phyloP scores from a whole-genome alignment of 2,329 filamentous ascomycete genomes.

The Penicillium digitatum region DNA sequence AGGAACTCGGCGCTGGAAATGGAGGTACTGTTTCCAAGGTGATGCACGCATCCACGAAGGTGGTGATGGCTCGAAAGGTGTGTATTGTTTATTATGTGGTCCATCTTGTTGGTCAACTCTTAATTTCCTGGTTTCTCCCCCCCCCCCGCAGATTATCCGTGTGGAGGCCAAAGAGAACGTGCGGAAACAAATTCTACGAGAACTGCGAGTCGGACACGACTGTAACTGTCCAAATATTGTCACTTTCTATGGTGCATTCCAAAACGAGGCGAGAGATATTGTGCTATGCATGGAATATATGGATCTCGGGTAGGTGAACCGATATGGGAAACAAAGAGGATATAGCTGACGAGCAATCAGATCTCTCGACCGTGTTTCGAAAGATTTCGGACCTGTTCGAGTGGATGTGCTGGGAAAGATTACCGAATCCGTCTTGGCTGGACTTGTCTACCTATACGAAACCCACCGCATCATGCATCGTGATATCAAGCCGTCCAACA shows the following conservation, averaged over 20 bases:
- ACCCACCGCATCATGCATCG: constrained; percentile 98
- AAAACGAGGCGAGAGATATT: constrained; percentile 94
- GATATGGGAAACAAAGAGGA: constrained; percentile 1
- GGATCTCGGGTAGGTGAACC: constrained; percentile 82
- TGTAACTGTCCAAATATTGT: constrained; percentile 97
- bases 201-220: constrained; percentile 96
- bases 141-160: constrained; percentile 75
- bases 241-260: constrained; percentile 94
- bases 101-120: neutral
- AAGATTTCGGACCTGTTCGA: constrained; percentile 88
- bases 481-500: constrained; percentile 98
- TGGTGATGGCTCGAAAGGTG: constrained; percentile 97
- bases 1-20: constrained; percentile 93
- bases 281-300: constrained; percentile 99
- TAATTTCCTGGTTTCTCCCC: constrained; percentile 3
- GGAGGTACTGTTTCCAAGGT: constrained; percentile 98
- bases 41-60: constrained; percentile 87
- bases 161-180: constrained; percentile 98
- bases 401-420: constrained; percentile 98
- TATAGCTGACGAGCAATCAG: constrained; percentile 47
- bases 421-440: constrained; percentile 88
- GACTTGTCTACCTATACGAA: constrained; percentile 89
- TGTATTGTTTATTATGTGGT: constrained; percentile 5
- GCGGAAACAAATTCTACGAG: constrained; percentile 91
- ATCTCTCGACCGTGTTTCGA: constrained; percentile 87